Base-by-base conservation (phyloP, 495 filamentous ascomycete genomes). In the Mytilinidion resinicola region DNA sequence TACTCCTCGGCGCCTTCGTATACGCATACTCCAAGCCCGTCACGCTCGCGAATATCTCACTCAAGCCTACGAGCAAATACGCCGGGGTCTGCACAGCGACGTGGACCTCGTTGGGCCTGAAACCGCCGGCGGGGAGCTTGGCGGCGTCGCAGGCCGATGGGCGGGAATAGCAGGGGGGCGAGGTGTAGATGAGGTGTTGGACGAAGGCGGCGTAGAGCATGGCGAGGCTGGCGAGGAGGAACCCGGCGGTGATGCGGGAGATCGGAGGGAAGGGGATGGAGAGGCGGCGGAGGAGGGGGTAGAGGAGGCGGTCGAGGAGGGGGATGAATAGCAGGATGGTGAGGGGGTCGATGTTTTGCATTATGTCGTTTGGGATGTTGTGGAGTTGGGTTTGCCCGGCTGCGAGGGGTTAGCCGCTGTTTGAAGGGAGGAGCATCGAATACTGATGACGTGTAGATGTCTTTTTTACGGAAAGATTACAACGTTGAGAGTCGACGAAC, bases 1-100 rank as follows among this genome's bases (percentile, higher is more conserved):
- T 89, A 70, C 85, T 89, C 59, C 75, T 78, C 7, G 89, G 89
- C 0, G 89, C 87, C 72, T 91, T 89, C 64, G 83, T 87, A 69
- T 83, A 90, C 5, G 88, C 89, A 57, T 91, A 90, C 63, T 84
- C 81, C 25, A 64, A 67, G 44, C 59, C 70, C 60, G 60, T 70
- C 62, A 88, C 78, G 49, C 78, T 83, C 0, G 85, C 84, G 59
- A 89, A 78, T 59, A 88, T 87, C 71, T 89, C 87, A n/a, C 82
- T 83, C n/a, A 89, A 73, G 58, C 78, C 86, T 53, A 86, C 82
- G 11, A 89, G 63, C 21, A 62, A 52, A 41, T 66, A 64, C 4
- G 62, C 58, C 9, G 66, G 66, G 4, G 62, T 38, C 34, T 70
- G 69, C 52, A 55, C 60, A 12, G 60, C 64, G 19, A 63, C 61